Base-by-base conservation (phyloP, 306 rosid genomes). In the Pyrus pyrifolia region DNA sequence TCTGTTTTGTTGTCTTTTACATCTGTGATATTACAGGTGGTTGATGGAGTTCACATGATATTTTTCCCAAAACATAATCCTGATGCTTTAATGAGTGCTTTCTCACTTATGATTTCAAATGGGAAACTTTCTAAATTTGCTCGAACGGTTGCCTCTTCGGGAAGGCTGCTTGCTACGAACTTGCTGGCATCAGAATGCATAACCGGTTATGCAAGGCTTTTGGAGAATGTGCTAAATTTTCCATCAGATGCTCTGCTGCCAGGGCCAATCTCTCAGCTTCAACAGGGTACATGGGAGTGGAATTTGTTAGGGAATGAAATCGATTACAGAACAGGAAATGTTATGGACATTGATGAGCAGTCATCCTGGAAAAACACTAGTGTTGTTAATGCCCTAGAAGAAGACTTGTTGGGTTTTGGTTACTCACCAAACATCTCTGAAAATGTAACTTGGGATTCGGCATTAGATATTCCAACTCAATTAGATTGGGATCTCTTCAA, bases 41-140 rank as follows among this genome's bases (percentile, higher is more conserved):
- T 79, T 57, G 92, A 82, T 85, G 99, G 99, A 60, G 96, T 88
- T 73, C 87, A 95, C 59, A 91, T 85, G 73, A 78, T 90, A 46
- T 81, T 86, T 83, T 95, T 85, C 73, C 85, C 92, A 72, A 90
- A 88, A 75, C 91, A 88, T 81, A 84, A 88, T 71, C 91, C 99
- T 25, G 90, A 90, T 80, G 92, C 97, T 81, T 82, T 95, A 85
- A 40, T 88, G 91, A 88, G 61, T 76, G 86, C 92, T 51, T 95
- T 95, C 86, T 88, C 97, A 17, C 93, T 84, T 60, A 74, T 89
- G 84, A 82, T 95, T 83, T 92, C 96, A 71, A 88, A 90, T 62
- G 96, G 97, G 81, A 88, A 88, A 79, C 97, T 88, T 78, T 92
- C 99, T 67, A 89, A 90, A 79, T 89, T 89, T 88, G 93, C 92